Conservation (phyloP, 2,329 filamentous ascomycete species). For the Xylariaceae sp. region DNA sequence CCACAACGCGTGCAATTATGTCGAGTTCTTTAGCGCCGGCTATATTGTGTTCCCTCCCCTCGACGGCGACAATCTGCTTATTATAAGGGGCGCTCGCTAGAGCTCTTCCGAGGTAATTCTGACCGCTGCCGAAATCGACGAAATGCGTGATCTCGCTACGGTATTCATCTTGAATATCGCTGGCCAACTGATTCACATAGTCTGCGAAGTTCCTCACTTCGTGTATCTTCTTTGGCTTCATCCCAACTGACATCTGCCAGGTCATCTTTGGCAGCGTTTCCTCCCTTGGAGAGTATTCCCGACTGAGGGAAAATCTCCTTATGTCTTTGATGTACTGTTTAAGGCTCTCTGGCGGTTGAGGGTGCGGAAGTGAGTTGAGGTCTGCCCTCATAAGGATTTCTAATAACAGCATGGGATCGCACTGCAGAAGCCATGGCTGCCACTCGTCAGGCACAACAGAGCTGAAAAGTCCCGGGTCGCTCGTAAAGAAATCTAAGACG, state of each 20-base stretch:
- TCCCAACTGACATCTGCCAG: conserved; percentile 73
- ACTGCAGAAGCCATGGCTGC: conserved; percentile 69
- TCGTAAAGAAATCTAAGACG: conserved; percentile 92
- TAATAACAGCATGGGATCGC: conserved; percentile 70
- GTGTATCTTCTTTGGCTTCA: conserved; percentile 94
- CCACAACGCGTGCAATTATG: conserved; percentile 70
- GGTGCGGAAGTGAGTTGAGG: conserved; percentile 42
- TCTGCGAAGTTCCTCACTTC: conserved; percentile 89
- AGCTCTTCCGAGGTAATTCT: conserved; percentile 90
- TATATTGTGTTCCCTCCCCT: conserved; percentile 83
- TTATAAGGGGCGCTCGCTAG: conserved; percentile 83
- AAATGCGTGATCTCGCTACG: conserved; percentile 70
- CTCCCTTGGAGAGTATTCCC: conserved; percentile 51
- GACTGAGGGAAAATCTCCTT: conserved; percentile 61
- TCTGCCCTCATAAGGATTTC: conserved; percentile 79
- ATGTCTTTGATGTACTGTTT: conserved; percentile 69
- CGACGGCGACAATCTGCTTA: conserved; percentile 82
- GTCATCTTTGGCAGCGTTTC: conserved; percentile 56
- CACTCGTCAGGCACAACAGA: conserved; percentile 73
- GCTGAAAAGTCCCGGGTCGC: conserved; percentile 76
- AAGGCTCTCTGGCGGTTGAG: conserved; percentile 52
- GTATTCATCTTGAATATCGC: conserved; percentile 55
- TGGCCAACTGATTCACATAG: conserved; percentile 64
- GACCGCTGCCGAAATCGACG: conserved; percentile 92
- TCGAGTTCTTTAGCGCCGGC: conserved; percentile 80